Evolutionary conservation across 1,284 basidiomycete genomes (phyloP).

Genomic region (Leucoagaricus sp.): DNA sequence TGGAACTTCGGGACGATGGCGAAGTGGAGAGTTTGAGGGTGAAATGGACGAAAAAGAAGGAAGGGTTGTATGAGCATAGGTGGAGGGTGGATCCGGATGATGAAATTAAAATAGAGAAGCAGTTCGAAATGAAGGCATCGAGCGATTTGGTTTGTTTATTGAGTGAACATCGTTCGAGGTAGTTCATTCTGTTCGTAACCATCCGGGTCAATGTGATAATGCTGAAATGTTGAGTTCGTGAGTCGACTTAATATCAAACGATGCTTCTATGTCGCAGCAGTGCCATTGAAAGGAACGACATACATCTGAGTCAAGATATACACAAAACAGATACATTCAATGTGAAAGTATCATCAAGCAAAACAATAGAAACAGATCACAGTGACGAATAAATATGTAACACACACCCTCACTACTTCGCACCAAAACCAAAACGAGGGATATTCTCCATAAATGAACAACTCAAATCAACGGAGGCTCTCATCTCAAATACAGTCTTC

Average conservation of each 20-base stretch:
- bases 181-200: not conserved
- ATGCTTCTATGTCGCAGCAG: too few relatives aligned
- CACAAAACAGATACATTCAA: too few relatives aligned
- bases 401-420: not conserved
- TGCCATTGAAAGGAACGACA: too few relatives aligned
- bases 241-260: too few relatives aligned
- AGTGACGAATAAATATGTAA: not conserved
- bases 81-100: conserved; percentile 9
- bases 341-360: too few relatives aligned
- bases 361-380: too few relatives aligned
- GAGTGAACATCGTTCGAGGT: not conserved
- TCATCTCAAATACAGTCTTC: conserved; percentile 13
- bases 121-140: conserved; percentile 9
- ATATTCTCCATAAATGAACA: not conserved
- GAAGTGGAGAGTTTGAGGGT: not conserved
- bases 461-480: conserved; percentile 6
- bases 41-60: conserved; percentile 15
- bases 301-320: too few relatives aligned
- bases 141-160: not conserved
- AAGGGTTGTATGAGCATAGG: conserved; percentile 18
- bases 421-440: not conserved
- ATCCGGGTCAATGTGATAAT: too few relatives aligned
- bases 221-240: too few relatives aligned
- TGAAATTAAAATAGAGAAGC: conserved; percentile 9
- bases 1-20: too few relatives aligned